Base-by-base conservation (phyloP, 2,329 filamentous ascomycete genomes). In the Claviceps fusiformis region DNA sequence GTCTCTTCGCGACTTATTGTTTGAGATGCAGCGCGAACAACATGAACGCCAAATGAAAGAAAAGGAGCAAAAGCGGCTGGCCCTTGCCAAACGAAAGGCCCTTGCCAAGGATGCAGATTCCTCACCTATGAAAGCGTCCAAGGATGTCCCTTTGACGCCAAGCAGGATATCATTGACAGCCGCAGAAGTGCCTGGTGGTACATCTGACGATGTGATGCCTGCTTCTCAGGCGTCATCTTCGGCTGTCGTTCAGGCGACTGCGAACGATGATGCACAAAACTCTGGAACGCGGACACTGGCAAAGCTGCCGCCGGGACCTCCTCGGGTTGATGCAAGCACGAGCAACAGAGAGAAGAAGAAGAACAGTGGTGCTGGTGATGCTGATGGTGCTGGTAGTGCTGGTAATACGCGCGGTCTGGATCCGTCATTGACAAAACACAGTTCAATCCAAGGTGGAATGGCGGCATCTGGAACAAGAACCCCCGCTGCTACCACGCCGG, bases 1-100 rank as follows among this genome's bases (percentile, higher is more conserved):
- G 39, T 72, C 80, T 5, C 81, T 95, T 46, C 82, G 89, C 35
- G 67, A 80, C 0, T 75, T 85, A 44, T 75, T 95, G 0, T 77
- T 89, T 52, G 59, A 70, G 0, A 73, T 92, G 19, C 80, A 88
- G 55, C 64, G 72, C 8, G 72, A 81, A 59, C 85, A 86, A 61
- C 73, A 77, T 48, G 64, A 67, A 17, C 66, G 68, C 10, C 64
- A 71, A 52, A 66, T 73, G 44, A 64, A 66, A 17, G 69, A 71
- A 37, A 72, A 67, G 52, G 68, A 70, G 41, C 63, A 66, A 27
- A 60, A 62, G 44, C 62, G 61, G 19, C 68, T 65, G 52, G 58
- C 57, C 3, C 66, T 66, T 46, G 64, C 61, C 27, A 65, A 64
- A 54, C 59, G 54, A 35, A 58, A 53, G n/a, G 56, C 55, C 43